These are phyloP conservation scores for Kurtzmaniella quercitrusa DNA, from an alignment of 1,139 yeast genomes.

Conservation along the genomic window DNA sequence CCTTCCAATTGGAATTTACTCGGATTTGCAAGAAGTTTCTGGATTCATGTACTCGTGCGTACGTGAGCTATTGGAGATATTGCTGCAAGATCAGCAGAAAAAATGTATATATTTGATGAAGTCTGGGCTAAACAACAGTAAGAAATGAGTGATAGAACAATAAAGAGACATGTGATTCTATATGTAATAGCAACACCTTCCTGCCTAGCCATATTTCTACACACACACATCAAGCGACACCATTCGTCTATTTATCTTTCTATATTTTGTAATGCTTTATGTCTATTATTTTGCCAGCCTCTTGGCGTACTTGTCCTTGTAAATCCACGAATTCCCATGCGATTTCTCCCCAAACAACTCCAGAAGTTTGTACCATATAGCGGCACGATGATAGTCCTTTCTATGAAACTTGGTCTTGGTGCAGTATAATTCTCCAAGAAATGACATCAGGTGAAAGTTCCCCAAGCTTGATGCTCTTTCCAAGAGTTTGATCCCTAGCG, in stretches of 20 bases:
- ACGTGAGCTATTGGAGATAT: conserved; percentile 27
- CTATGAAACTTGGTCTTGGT: conserved; percentile 50
- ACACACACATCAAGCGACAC: background rate
- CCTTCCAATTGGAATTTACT: conserved; percentile 36
- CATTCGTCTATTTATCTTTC: too few relatives aligned
- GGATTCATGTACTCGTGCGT: conserved; percentile 28
- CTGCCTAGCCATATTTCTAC: background rate
- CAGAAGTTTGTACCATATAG: conserved; percentile 67
- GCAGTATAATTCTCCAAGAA: conserved; percentile 69
- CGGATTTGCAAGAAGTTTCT: conserved; percentile 29
- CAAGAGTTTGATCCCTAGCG: conserved; percentile 53
- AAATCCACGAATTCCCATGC: conserved; percentile 76
- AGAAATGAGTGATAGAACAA: background rate
- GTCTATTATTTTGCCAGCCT: background rate
- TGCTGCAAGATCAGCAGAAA: conserved; percentile 1
- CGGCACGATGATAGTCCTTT: conserved; percentile 61
- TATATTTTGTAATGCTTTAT: background rate
- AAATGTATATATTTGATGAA: conserved; percentile 5
- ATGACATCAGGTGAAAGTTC: conserved; percentile 63
- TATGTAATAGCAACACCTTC: too few relatives aligned
- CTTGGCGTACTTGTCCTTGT: conserved; percentile 61
- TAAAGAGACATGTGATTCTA: too few relatives aligned
- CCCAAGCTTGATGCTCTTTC: conserved; percentile 71
- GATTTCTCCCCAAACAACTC: conserved; percentile 61
- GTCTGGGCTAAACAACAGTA: conserved; percentile 5